Evolutionary conservation across 169 alveolate genomes (phyloP), one percentile per base, ranked within the genome.

Genomic region (Plasmodium malariae): DNA sequence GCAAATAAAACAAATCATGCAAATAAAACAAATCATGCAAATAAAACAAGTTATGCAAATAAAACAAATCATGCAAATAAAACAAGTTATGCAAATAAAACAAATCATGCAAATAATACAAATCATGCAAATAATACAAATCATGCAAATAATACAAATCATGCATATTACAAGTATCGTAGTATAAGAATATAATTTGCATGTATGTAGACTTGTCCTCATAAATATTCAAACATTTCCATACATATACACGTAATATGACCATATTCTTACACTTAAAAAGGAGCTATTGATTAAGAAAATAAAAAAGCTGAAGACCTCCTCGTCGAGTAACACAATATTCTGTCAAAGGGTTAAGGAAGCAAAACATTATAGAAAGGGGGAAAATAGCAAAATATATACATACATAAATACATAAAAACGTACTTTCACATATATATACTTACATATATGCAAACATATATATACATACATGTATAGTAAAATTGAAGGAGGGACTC

Each of bases 231-330:
- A 45, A n/a, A 34, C 24, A 4, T 11, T 68, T 0, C n/a, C 28
- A 21, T 63, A 37, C 28, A 4, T 63, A 30, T 63, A 63, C n/a
- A 14, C n/a, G 14, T 30, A 12, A 63, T 34, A 30, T 63, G 17
- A 32, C 1, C 14, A 74, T 19, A 57, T 45, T 26, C 24, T 80
- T 32, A 80, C 90, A 45, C 54, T 67, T 80, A 80, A 80, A 80
- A 65, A 80, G 59, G 90, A 80, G 43, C 72, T 36, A 67, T 80
- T 80, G 40, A 80, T 80, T 49, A 80, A 32, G 71, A 70, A 51
- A 71, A 80, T 51, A 21, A 80, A 80, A 70, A 80, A 63, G 37
- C 37, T 48, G 21, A 80, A 59, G 32, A 60, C 69, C 32, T 80
- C 90, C 26, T 80, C 90, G 24, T 80, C 83, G 17, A 65, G 51